Base-by-base conservation (phyloP, 164 flowering plant genomes). In the Liriodendron chinense region DNA sequence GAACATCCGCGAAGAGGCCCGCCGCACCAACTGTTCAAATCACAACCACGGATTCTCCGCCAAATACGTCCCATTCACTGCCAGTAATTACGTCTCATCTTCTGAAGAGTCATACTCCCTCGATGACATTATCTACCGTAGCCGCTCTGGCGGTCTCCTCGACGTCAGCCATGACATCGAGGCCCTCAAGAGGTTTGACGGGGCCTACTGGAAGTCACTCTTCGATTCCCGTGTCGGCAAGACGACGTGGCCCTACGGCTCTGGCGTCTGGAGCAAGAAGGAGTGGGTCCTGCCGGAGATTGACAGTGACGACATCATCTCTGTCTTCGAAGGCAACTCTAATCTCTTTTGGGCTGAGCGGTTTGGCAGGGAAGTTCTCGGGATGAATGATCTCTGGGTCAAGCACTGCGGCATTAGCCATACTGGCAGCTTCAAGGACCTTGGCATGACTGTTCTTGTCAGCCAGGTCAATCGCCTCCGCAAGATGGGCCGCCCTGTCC, bases 251-350 rank as follows among this genome's bases (percentile, higher is more conserved):
- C 98, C 98, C 0, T 94, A 92, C 68, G 98, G 98, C 12, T 90
- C 95, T 48, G 98, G 98, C 3, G 98, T 91, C 1, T 94, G 98
- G 97, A 83, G 88, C 76, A 94, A 92, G 84, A 94, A 94, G 76
- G 97, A 94, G 77, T 94, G 97, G 97, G 98, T 94, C 3, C 74
- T 94, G 1, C 98, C 95, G 6, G 93, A 87, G 80, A 94, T 94
- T 61, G 92, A 88, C 63, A n/a, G 79, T 25, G 96, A 92, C 70
- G 91, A 91, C 71, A 91, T 94, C 24, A 88, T 94, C 2, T 80
- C 86, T 25, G 92, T 91, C 1, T 94, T 92, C 62, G 97, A 94
- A 75, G 98, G 98, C 1, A 94, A 94, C 68, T 88, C 97, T 0
- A 94, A 94, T 66, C 86, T 92, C 0, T 94, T 94, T 80, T 92